These are phyloP conservation scores for Thelonectria olida DNA, from an alignment of 2,329 filamentous ascomycete species.

Conservation along the genomic window DNA sequence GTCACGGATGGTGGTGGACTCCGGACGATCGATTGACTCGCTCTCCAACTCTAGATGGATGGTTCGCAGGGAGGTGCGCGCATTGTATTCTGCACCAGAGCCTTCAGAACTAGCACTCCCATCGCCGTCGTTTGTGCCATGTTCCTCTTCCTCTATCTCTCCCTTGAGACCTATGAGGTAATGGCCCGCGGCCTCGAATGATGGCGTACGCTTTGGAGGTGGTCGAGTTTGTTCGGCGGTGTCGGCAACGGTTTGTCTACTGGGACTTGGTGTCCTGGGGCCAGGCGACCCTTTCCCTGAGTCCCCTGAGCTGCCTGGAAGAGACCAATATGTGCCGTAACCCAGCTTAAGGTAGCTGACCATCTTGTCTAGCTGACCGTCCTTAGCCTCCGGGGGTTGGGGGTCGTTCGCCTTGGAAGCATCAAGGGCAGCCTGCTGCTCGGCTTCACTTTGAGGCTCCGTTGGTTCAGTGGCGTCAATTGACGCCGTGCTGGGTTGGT, in stretches of 20 bases:
- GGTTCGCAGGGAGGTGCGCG: slow-evolving; percentile 70
- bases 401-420: slow-evolving; percentile 26
- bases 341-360: slow-evolving; percentile 73
- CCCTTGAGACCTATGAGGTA: slow-evolving; percentile 77
- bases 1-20: slow-evolving; percentile 57
- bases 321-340: slow-evolving; percentile 73
- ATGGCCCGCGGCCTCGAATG: slow-evolving; percentile 50
- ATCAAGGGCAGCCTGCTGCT: not conserved
- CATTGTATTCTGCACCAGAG: slow-evolving; percentile 50
- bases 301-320: slow-evolving; percentile 45
- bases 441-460: not conserved
- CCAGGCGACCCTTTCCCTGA: slow-evolving; percentile 24
- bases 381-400: slow-evolving; percentile 28
- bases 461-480: not conserved
- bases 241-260: slow-evolving; percentile 25
- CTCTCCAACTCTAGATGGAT: slow-evolving; percentile 71
- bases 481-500: slow-evolving; percentile 4
- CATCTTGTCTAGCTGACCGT: slow-evolving; percentile 61
- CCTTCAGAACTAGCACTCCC: slow-evolving; percentile 45
- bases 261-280: slow-evolving; percentile 15
- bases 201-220: slow-evolving; percentile 27
- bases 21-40: slow-evolving; percentile 49
- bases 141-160: slow-evolving; percentile 61
- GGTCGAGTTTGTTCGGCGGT: slow-evolving; percentile 21
- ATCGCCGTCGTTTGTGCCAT: slow-evolving; percentile 41